Percentiles rank a stretch among this genome's conserved stretches.
These are phyloP conservation scores for Psilocybe azurescens DNA, from an alignment of 768 basidiomycete species.

Conservation along the genomic window DNA sequence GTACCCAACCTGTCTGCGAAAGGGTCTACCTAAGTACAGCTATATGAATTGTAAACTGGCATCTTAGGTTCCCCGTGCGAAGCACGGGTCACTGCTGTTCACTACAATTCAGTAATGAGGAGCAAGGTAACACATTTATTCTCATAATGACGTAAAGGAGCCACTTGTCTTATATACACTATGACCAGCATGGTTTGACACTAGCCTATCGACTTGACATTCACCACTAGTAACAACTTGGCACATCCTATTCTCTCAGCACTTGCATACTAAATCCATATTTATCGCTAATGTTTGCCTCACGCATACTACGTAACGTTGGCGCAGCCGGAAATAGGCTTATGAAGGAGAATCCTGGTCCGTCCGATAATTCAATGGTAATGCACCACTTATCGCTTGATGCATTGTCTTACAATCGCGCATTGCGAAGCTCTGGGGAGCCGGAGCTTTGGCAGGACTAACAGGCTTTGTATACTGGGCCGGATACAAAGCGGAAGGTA, in stretches of 20 bases:
- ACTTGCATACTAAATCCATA: not conserved
- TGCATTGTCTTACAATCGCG: not conserved
- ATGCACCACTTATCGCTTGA: not conserved
- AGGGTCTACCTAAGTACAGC: too few species aligned
- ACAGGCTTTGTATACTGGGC: constrained; percentile 33
- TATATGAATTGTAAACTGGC: too few species aligned
- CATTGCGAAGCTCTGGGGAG: constrained; percentile 25
- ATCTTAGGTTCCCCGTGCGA: too few species aligned
- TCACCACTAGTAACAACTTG: not conserved
- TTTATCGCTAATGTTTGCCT: constrained; percentile 26
- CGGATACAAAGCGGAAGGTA: constrained; percentile 29
- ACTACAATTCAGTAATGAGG: not conserved
- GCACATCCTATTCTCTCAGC: not conserved
- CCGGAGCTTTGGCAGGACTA: constrained; percentile 26
- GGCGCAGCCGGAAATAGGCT: constrained; percentile 27
- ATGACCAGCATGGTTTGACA: not conserved
- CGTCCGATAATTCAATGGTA: constrained; percentile 25
- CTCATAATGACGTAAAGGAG: not conserved
- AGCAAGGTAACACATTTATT: not conserved
- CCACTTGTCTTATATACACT: not conserved
- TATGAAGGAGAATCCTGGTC: constrained; percentile 21
- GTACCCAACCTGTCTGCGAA: too few species aligned
- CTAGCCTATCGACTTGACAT: too few species aligned
- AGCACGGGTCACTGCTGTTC: too few species aligned
- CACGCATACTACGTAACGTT: constrained; percentile 28